phyloP scores from a whole-genome alignment of 1,284 basidiomycete genomes.

The Xerocomus nothofagi region DNA sequence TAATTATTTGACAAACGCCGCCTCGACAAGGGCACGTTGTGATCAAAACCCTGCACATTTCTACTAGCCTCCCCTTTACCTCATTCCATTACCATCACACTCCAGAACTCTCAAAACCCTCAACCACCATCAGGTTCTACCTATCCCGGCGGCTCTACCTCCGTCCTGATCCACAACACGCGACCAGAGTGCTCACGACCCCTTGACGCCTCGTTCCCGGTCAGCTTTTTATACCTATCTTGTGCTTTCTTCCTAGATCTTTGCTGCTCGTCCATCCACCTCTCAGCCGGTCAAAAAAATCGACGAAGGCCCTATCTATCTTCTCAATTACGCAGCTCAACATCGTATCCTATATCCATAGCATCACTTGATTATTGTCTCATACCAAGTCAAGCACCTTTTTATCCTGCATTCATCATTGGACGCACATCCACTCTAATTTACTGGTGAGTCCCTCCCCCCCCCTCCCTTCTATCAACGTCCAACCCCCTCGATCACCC shows the following conservation, averaged over 20 bases:
- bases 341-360: conserved; percentile 43
- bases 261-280: conserved; percentile 36
- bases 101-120: conserved; percentile 38
- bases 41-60: conserved; percentile 59
- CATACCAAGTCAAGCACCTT: conserved; percentile 43
- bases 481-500: conserved; percentile 26
- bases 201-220: conserved; percentile 38
- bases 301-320: conserved; percentile 45
- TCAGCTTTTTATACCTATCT: conserved; percentile 66
- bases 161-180: conserved; percentile 40
- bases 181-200: conserved; percentile 50
- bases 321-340: conserved; percentile 43
- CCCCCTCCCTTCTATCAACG: conserved; percentile 14
- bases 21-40: conserved; percentile 69
- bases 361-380: conserved; percentile 51
- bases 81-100: conserved; percentile 51
- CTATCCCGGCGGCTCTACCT: conserved; percentile 30
- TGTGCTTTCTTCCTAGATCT: conserved; percentile 42
- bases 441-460: conserved; percentile 52
- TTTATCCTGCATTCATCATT: conserved; percentile 49
- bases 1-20: conserved; percentile 44
- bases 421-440: conserved; percentile 53
- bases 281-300: conserved; percentile 38
- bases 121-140: conserved; percentile 37
- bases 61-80: conserved; percentile 59